Percentiles rank a stretch among this genome's conserved stretches.
Evolutionary conservation across 371 early-diverging fungal genomes (phyloP).

Genomic region (Mycotypha africana): DNA sequence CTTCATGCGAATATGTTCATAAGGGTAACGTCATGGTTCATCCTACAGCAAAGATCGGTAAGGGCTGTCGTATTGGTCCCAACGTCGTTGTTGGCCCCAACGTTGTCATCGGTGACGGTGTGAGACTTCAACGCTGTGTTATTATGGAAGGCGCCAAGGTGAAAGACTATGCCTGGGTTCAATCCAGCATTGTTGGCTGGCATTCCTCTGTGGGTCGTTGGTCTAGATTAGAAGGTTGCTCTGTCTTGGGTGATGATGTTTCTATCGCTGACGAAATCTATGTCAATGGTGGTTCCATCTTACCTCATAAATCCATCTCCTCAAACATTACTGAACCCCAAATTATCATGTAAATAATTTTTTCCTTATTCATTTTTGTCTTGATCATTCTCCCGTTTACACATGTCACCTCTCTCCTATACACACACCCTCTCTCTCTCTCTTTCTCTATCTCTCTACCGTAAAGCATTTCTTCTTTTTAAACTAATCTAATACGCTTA

Average conservation of each 20-base stretch:
- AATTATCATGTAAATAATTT: conserved; percentile 90
- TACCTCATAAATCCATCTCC: conserved; percentile 93
- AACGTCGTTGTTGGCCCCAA: conserved; percentile 94
- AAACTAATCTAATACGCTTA: too few relatives aligned
- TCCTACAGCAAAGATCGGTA: conserved; percentile 89
- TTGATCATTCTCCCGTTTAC: too few relatives aligned
- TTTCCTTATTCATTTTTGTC: too few relatives aligned
- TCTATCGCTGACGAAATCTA: conserved; percentile 89
- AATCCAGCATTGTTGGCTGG: conserved; percentile 96
- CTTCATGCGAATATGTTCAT: conserved; percentile 60
- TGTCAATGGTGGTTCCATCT: conserved; percentile 91
- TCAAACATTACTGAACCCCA: conserved; percentile 89
- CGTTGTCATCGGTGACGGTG: conserved; percentile 94
- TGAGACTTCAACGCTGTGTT: conserved; percentile 87
- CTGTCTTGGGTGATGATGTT: conserved; percentile 96
- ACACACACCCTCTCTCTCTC: too few relatives aligned
- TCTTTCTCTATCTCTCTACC: too few relatives aligned
- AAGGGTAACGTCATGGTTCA: conserved; percentile 90
- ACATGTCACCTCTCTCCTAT: too few relatives aligned
- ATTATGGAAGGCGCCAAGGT: conserved; percentile 87
- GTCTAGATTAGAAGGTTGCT: conserved; percentile 91
- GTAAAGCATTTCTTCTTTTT: too few relatives aligned
- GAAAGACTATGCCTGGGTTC: conserved; percentile 91
- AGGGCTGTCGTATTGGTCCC: conserved; percentile 93
- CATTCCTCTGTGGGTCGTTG: conserved; percentile 92